Percentiles rank a stretch among this genome's conserved stretches.
Conservation (phyloP, 129 eudicot species). For the Tagetes patula region DNA sequence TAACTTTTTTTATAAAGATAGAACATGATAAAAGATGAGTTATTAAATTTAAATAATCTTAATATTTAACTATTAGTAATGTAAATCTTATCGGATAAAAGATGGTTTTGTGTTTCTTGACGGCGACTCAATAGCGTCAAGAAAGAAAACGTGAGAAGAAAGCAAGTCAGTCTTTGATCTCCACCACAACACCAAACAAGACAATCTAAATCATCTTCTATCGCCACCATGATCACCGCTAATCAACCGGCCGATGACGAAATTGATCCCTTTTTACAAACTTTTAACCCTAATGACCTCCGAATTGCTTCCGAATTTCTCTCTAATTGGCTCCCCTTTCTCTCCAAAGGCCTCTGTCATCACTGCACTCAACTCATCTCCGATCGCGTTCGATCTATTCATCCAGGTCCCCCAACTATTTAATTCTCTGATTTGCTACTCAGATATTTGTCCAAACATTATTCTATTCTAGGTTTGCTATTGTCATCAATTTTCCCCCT, state of each 20-base stretch:
- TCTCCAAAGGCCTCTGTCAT: slow-evolving; percentile 64
- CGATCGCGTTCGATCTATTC: slow-evolving; percentile 62
- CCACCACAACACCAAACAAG: not conserved
- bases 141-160: too few species aligned
- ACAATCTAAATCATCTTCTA: not conserved
- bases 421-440: not conserved
- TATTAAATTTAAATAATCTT: too few species aligned
- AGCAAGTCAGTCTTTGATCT: not conserved
- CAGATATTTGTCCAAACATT: too few species aligned
- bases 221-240: slow-evolving; percentile 32
- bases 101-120: too few species aligned
- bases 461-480: too few species aligned
- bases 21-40: too few species aligned
- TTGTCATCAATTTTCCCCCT: not conserved
- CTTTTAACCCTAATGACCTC: slow-evolving; percentile 59
- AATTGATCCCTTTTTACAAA: slow-evolving; percentile 55
- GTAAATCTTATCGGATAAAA: too few species aligned
- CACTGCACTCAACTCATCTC: slow-evolving; percentile 51
- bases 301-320: slow-evolving; percentile 74
- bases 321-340: slow-evolving; percentile 79
- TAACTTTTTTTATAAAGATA: too few species aligned
- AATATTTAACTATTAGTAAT: too few species aligned
- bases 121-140: too few species aligned
- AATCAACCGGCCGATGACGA: slow-evolving; percentile 17
- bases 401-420: slow-evolving; percentile 26